phyloP scores from a whole-genome alignment of 129 eudicot genomes.

The carrot (Daucus carota) region DNA sequence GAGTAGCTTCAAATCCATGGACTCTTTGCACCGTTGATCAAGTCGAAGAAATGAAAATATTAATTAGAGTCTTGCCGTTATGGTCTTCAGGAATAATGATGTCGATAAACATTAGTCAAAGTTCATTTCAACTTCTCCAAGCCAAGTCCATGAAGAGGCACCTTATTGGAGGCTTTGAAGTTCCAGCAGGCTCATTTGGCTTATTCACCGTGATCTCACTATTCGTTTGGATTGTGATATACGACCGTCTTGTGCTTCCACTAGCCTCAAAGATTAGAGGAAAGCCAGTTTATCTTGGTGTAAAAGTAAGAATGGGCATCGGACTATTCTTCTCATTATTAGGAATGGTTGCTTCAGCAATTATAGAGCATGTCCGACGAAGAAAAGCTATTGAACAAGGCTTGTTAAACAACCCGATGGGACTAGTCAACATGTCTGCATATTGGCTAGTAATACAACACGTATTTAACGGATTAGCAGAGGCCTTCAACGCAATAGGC shows the following conservation, averaged over 20 bases:
- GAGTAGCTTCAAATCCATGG: constrained; percentile 42
- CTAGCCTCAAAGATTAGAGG: constrained; percentile 46
- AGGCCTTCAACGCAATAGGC: constrained; percentile 70
- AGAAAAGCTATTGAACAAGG: constrained; percentile 53
- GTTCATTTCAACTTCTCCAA: constrained; percentile 52
- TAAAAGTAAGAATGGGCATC: constrained; percentile 64
- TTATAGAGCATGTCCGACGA: constrained; percentile 48
- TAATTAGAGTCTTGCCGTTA: constrained; percentile 65
- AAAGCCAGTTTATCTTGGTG: constrained; percentile 42
- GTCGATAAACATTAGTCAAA: constrained; percentile 43
- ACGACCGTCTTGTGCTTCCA: constrained; percentile 68
- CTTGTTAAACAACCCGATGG: constrained; percentile 32
- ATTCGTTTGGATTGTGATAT: constrained; percentile 58
- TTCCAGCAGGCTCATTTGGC: constrained; percentile 73
- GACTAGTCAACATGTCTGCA: constrained; percentile 65
- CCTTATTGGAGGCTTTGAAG: constrained; percentile 42
- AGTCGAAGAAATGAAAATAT: constrained; percentile 77
- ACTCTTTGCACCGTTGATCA: constrained; percentile 58
- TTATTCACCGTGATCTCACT: constrained; percentile 44
- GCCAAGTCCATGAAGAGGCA: constrained; percentile 79
- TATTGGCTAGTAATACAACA: constrained; percentile 72
- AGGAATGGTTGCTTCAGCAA: constrained; percentile 53
- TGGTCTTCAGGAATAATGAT: constrained; percentile 81
- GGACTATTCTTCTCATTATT: constrained; percentile 44
- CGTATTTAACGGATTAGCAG: constrained; percentile 50